These are phyloP conservation scores for Trichoderma asperellum DNA, from an alignment of 2,329 filamentous ascomycete species.

Conservation along the genomic window DNA sequence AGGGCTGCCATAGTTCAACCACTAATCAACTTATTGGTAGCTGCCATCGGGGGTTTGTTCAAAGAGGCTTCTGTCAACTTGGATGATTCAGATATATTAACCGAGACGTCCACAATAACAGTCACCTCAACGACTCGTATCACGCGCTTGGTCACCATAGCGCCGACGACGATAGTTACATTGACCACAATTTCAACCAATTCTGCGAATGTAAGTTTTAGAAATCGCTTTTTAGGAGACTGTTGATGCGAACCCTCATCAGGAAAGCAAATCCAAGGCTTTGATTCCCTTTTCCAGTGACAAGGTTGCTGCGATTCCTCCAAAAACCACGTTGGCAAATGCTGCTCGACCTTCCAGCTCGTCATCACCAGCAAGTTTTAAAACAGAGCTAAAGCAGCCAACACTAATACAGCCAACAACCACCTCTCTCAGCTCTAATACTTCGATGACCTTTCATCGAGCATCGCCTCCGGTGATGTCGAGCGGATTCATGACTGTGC, in stretches of 20 bases:
- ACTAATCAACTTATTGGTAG: background rate
- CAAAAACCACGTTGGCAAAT: background rate
- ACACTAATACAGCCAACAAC: background rate
- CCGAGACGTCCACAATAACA: background rate
- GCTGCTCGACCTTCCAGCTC: background rate
- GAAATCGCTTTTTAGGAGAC: background rate
- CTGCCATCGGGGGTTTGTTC: background rate
- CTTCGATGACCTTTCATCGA: background rate
- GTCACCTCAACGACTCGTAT: slow-evolving; percentile 8
- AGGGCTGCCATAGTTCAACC: background rate
- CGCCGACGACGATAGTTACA: slow-evolving; percentile 5
- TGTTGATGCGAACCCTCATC: background rate
- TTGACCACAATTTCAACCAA: slow-evolving; percentile 2
- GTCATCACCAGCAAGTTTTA: background rate
- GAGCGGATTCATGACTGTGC: slow-evolving; percentile 36
- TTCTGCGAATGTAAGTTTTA: background rate
- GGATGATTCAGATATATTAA: background rate
- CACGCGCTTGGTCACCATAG: slow-evolving; percentile 8
- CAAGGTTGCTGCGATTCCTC: background rate
- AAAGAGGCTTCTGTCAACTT: background rate
- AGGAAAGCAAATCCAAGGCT: slow-evolving; percentile 11
- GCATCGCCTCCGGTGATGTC: slow-evolving; percentile 9
- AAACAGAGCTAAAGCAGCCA: background rate
- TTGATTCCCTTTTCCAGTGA: slow-evolving; percentile 5
- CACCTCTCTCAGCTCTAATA: background rate